Conservation (phyloP, 441 rosid genomes). For the Euphorbia schlechtendalii region DNA sequence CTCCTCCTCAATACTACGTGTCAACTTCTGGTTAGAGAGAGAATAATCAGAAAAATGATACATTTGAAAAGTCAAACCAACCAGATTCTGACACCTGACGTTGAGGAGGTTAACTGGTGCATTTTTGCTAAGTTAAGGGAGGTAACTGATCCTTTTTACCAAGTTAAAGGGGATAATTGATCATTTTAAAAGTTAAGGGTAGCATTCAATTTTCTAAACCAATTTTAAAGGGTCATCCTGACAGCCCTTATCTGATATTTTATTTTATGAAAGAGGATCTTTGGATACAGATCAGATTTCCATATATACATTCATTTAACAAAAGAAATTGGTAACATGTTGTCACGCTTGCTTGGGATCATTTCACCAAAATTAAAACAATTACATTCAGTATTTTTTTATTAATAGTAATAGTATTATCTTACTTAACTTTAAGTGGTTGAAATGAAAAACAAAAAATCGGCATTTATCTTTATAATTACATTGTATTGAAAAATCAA, state of each 20-base stretch:
- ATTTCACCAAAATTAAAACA: background rate
- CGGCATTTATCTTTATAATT: background rate
- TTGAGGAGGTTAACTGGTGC: too few relatives aligned
- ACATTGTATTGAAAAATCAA: background rate
- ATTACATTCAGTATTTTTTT: background rate
- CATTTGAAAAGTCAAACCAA: too few relatives aligned
- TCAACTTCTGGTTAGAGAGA: too few relatives aligned
- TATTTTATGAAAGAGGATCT: background rate
- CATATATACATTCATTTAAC: background rate
- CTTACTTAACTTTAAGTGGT: background rate
- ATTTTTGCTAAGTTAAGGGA: too few relatives aligned
- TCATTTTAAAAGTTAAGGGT: too few relatives aligned
- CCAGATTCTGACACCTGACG: too few relatives aligned
- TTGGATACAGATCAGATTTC: background rate
- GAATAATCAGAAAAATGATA: too few relatives aligned
- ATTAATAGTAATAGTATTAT: background rate
- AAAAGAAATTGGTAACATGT: constrained; percentile 3
- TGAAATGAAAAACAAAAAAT: background rate
- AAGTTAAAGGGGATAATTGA: too few relatives aligned
- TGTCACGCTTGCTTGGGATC: constrained; percentile 12
- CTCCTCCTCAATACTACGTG: too few relatives aligned
- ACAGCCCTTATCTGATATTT: background rate
- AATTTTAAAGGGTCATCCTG: background rate
- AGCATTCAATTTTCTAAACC: too few relatives aligned
- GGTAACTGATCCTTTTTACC: too few relatives aligned